Conservation (phyloP, 805 yeast genomes). For the Yarrowia divulgata region DNA sequence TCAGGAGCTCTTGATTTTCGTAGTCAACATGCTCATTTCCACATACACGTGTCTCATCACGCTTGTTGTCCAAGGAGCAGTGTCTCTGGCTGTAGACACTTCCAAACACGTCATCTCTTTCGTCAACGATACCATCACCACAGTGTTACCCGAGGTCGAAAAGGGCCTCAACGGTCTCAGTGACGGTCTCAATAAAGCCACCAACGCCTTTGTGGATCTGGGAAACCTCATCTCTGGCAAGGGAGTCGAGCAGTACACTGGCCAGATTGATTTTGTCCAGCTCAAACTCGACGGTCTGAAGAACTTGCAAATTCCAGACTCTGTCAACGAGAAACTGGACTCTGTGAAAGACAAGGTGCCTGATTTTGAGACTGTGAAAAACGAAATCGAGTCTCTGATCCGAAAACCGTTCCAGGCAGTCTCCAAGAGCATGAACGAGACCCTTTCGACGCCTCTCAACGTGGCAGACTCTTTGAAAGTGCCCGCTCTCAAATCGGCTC, state of each 20-base stretch:
- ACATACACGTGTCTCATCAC: slow-evolving; percentile 85
- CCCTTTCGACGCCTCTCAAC: background rate
- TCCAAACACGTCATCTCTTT: slow-evolving; percentile 66
- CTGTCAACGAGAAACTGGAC: slow-evolving; percentile 66
- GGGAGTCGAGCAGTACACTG: slow-evolving; percentile 46
- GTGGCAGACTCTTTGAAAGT: slow-evolving; percentile 7
- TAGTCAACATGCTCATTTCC: slow-evolving; percentile 77
- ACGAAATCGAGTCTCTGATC: slow-evolving; percentile 62
- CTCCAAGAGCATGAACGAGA: slow-evolving; percentile 10
- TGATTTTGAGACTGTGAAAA: slow-evolving; percentile 67
- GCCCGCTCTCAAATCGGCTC: background rate
- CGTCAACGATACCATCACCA: slow-evolving; percentile 67
- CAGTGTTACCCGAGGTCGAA: slow-evolving; percentile 67
- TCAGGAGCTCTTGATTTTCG: slow-evolving; percentile 66
- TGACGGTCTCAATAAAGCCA: slow-evolving; percentile 61
- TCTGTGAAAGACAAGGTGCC: slow-evolving; percentile 63
- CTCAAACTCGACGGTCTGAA: slow-evolving; percentile 63
- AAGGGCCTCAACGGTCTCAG: slow-evolving; percentile 70
- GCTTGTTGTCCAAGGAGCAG: slow-evolving; percentile 75
- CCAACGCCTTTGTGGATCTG: slow-evolving; percentile 60
- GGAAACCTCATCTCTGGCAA: slow-evolving; percentile 61
- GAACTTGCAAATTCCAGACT: slow-evolving; percentile 68
- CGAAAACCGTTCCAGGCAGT: slow-evolving; percentile 60
- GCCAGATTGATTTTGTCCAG: slow-evolving; percentile 59
- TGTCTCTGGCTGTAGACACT: slow-evolving; percentile 73